These are phyloP conservation scores for Zygosaccharomyces bailii DNA, from an alignment of 805 yeast species.

Conservation along the genomic window DNA sequence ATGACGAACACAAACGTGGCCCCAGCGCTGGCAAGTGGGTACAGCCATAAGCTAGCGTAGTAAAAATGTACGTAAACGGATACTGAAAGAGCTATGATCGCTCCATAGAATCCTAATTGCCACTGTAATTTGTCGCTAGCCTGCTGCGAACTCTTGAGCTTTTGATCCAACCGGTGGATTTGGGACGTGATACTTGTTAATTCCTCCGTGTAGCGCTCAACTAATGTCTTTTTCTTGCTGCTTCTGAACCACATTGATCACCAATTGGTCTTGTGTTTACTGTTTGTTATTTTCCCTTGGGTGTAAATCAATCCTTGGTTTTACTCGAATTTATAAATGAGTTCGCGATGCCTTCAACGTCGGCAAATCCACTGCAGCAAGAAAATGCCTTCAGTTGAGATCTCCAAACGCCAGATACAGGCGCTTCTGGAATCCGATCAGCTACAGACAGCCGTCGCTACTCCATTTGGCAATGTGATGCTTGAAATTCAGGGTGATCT, in stretches of 20 bases:
- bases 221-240: conserved; percentile 18
- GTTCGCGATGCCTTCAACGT: conserved; percentile 7
- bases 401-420: conserved; percentile 24
- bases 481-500: conserved; percentile 75
- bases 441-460: conserved; percentile 20
- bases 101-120: conserved; percentile 22
- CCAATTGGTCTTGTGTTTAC: not conserved
- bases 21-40: conserved; percentile 2
- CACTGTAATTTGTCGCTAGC: conserved; percentile 19
- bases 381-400: conserved; percentile 31
- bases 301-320: not conserved
- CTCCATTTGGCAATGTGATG: conserved; percentile 57
- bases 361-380: not conserved
- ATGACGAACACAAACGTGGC: conserved; percentile 7
- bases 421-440: conserved; percentile 18
- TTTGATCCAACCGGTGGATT: conserved; percentile 29
- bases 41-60: conserved; percentile 7
- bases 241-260: conserved; percentile 4
- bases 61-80: conserved; percentile 12
- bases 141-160: conserved; percentile 21
- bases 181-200: conserved; percentile 27
- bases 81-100: conserved; percentile 8
- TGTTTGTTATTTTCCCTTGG: too few species aligned
- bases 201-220: conserved; percentile 31
- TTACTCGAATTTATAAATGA: not conserved